Evolutionary conservation across 805 yeast genomes (phyloP).

Genomic region (Wickerhamiella galacta): DNA sequence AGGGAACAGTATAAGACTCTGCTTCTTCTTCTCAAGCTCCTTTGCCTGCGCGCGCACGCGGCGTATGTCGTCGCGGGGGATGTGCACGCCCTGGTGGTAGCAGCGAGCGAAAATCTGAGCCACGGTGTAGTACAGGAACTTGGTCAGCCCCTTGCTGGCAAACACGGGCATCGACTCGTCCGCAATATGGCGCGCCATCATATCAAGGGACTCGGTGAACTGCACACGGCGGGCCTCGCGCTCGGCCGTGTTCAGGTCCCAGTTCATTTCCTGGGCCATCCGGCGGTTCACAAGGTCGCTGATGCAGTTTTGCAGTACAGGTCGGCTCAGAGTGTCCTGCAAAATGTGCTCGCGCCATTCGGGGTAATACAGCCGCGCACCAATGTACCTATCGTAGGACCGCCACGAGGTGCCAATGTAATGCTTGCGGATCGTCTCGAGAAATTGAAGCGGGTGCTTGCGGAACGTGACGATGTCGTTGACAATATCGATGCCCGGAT

Average conservation of each 20-base stretch:
- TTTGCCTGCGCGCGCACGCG: slow-evolving; percentile 20
- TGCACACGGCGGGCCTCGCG: slow-evolving; percentile 16
- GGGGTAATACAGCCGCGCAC: slow-evolving; percentile 20
- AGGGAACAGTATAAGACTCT: slow-evolving; percentile 32
- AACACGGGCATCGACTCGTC: slow-evolving; percentile 22
- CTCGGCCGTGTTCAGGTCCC: slow-evolving; percentile 14
- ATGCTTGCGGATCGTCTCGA: slow-evolving; percentile 18
- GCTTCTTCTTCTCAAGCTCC: slow-evolving; percentile 21
- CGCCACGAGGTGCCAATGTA: slow-evolving; percentile 24
- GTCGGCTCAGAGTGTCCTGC: slow-evolving; percentile 18
- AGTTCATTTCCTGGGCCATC: slow-evolving; percentile 17
- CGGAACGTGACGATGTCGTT: slow-evolving; percentile 20
- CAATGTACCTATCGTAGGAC: slow-evolving; percentile 24
- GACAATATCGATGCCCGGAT: slow-evolving; percentile 5
- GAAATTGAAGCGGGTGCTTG: slow-evolving; percentile 21
- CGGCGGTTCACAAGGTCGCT: slow-evolving; percentile 19
- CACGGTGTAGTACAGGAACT: slow-evolving; percentile 22
- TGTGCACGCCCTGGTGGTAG: slow-evolving; percentile 28
- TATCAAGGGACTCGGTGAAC: slow-evolving; percentile 19
- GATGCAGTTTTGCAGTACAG: slow-evolving; percentile 18
- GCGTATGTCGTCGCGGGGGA: slow-evolving; percentile 21
- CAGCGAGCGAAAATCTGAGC: slow-evolving; percentile 25
- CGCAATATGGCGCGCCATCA: slow-evolving; percentile 18
- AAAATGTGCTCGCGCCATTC: slow-evolving; percentile 19
- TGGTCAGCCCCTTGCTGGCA: slow-evolving; percentile 17